Evolutionary conservation across 1,284 basidiomycete species (phyloP), one percentile per base, ranked within the genome.

Genomic region (Apiotrichum gamsii): DNA sequence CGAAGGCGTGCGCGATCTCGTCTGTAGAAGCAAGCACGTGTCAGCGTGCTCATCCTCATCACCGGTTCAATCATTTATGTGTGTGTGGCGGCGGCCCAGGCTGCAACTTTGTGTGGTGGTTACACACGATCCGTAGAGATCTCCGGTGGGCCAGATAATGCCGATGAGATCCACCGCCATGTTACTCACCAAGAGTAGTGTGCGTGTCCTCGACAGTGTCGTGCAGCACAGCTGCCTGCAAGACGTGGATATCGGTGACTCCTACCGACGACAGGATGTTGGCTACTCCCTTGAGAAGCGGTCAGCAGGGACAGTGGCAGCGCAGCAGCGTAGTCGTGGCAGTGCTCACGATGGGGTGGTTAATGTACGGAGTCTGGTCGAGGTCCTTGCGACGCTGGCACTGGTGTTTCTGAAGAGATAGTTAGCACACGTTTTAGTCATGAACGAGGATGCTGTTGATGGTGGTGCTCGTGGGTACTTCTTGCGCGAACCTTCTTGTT

Each of bases 131-230:
- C n/a, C n/a, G n/a, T n/a, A n/a, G n/a, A n/a, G n/a, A n/a, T n/a
- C n/a, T n/a, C n/a, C n/a, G n/a, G n/a, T n/a, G n/a, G n/a, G n/a
- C n/a, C n/a, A n/a, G n/a, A n/a, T n/a, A n/a, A n/a, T n/a, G n/a
- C n/a, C n/a, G n/a, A n/a, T n/a, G n/a, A n/a, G n/a, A n/a, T n/a
- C n/a, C n/a, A n/a, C n/a, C n/a, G n/a, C n/a, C n/a, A n/a, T n/a
- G n/a, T n/a, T n/a, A 53, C 58, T 62, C 58, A 58, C 67, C 61
- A 1, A 68, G 52, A 0, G 67, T 67, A 8, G 68, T 70, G 32
- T 69, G 61, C 5, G 73, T 74, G 46, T 75, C 74, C 54, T 75
- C 74, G 13, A 75, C 65, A 2, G 70, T 72, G 49, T 75, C 74
- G 45, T 75, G 73, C 20, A 74, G 53, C 3, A 74, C 56, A 0